Evolutionary conservation across 2,329 filamentous ascomycete species (phyloP), one percentile per base, ranked within the genome.

Genomic region (Fusarium neocosmosporiellum): DNA sequence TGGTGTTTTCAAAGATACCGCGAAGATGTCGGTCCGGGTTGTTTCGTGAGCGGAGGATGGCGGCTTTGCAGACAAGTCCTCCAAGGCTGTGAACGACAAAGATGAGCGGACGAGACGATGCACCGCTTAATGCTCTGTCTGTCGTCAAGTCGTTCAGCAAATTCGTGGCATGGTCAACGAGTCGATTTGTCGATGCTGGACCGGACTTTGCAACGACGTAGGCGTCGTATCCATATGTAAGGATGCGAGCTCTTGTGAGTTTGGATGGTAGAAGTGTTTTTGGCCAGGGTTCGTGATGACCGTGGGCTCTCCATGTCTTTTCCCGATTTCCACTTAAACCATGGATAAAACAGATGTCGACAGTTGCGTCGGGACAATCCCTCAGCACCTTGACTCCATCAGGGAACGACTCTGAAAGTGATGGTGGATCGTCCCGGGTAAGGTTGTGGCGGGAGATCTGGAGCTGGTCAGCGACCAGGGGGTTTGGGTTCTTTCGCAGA

Each of bases 221-320:
- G n/a, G 80, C 79, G 34, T 83, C 78, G 67, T 86, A 86, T 18
- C 83, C 83, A 33, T 80, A 85, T 0, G 81, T 82, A 22, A 85
- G 76, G 6, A 85, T 75, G 16, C 83, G 80, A 20, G 80, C 80
- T 2, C 67, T 78, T 1, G 62, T 50, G 33, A 84, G 66, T 60
- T 77, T 73, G 0, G 50, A 22, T 2, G 81, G 76, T 0, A 85
- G 77, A 22, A 85, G 72, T 0, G 70, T 70, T 59, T 77, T 46
- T 0, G 81, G 81, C 83, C 83, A 84, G 3, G 81, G 80, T n/a
- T 54, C 55, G 9, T 43, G 22, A 18, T 72, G 71, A 4, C 74
- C 77, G 0, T 71, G 39, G 7, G 78, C 79, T 9, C 79, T 83
- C 84, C 83, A 85, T 4, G 83, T 84, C 4, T 61, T 76, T 7